These are phyloP conservation scores for Cyberlindnera xylosilytica DNA, from an alignment of 805 yeast genomes.

Conservation along the genomic window DNA sequence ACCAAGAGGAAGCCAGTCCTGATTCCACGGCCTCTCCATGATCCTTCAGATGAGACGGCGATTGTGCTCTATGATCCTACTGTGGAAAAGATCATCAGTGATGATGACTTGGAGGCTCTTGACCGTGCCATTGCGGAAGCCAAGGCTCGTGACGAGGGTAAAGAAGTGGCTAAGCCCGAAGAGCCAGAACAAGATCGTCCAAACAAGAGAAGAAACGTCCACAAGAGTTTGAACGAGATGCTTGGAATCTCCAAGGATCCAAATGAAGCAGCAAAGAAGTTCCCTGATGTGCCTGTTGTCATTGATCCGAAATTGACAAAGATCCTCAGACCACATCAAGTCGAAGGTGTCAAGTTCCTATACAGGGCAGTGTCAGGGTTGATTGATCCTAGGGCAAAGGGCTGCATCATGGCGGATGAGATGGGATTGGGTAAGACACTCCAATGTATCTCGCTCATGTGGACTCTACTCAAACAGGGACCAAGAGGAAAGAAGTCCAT, in stretches of 20 bases:
- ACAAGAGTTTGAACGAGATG: constrained; percentile 73
- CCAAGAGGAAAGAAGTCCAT: constrained; percentile 81
- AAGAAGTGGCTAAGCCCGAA: constrained; percentile 10
- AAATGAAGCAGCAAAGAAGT: constrained; percentile 46
- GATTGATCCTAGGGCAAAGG: constrained; percentile 78
- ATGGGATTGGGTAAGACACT: constrained; percentile 94
- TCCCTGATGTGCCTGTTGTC: constrained; percentile 91
- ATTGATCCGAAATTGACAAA: constrained; percentile 86
- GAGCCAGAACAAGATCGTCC: constrained; percentile 19
- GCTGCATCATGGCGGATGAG: constrained; percentile 98
- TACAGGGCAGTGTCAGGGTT: constrained; percentile 90
- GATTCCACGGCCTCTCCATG: constrained; percentile 92
- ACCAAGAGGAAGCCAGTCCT: constrained; percentile 64
- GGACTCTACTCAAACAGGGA: constrained; percentile 88
- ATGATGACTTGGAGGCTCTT: constrained; percentile 28
- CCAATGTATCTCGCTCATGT: constrained; percentile 85
- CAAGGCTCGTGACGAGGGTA: constrained; percentile 29
- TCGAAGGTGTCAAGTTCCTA: constrained; percentile 89
- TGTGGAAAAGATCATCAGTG: constrained; percentile 48
- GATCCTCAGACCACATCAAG: constrained; percentile 91
- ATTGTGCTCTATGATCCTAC: constrained; percentile 95
- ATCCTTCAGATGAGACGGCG: constrained; percentile 90
- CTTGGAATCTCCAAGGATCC: constrained; percentile 63
- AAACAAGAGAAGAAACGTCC: constrained; percentile 40
- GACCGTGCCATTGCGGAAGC: constrained; percentile 31